phyloP scores from a whole-genome alignment of 1,284 basidiomycete genomes.

The Ganoderma sinense region DNA sequence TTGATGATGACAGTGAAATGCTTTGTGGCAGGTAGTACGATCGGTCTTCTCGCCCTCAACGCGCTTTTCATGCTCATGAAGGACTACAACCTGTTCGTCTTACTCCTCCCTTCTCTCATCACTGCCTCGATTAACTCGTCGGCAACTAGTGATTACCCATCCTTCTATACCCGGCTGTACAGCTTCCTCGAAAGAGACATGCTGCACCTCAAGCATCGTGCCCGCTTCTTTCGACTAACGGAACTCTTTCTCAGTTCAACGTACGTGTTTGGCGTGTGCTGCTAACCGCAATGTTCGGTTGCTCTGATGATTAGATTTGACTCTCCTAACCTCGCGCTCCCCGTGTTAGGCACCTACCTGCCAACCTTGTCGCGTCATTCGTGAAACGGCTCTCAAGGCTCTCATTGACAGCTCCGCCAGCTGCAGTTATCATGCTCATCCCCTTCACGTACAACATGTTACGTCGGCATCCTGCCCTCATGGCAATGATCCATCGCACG shows the following conservation, averaged over 20 bases:
- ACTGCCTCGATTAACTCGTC: constrained; percentile 3
- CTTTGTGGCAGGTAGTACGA: constrained; percentile 72
- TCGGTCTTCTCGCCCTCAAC: constrained; percentile 93
- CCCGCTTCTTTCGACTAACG: constrained; percentile 93
- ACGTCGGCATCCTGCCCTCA: constrained; percentile 90
- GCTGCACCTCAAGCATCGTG: constrained; percentile 91
- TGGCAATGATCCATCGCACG: constrained; percentile 89
- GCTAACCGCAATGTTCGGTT: neutral
- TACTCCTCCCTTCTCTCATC: neutral
- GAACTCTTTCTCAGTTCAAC: constrained; percentile 93
- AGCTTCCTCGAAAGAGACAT: constrained; percentile 87
- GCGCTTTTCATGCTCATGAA: constrained; percentile 92
- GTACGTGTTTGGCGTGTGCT: constrained; percentile 51
- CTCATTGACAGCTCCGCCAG: constrained; percentile 86
- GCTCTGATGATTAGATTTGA: neutral
- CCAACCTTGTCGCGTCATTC: constrained; percentile 91
- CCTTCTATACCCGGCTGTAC: constrained; percentile 95
- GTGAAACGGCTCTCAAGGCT: constrained; percentile 91
- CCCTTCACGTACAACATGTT: constrained; percentile 97
- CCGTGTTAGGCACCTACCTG: constrained; percentile 80
- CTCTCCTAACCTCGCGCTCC: neutral
- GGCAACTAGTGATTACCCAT: constrained; percentile 85
- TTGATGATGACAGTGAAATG: neutral
- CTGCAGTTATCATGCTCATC: constrained; percentile 90
- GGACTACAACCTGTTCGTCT: constrained; percentile 88